Percentiles rank a stretch among this genome's conserved stretches.
Evolutionary conservation across 495 filamentous ascomycete species (phyloP).

Genomic region (Trichoderma virens): DNA sequence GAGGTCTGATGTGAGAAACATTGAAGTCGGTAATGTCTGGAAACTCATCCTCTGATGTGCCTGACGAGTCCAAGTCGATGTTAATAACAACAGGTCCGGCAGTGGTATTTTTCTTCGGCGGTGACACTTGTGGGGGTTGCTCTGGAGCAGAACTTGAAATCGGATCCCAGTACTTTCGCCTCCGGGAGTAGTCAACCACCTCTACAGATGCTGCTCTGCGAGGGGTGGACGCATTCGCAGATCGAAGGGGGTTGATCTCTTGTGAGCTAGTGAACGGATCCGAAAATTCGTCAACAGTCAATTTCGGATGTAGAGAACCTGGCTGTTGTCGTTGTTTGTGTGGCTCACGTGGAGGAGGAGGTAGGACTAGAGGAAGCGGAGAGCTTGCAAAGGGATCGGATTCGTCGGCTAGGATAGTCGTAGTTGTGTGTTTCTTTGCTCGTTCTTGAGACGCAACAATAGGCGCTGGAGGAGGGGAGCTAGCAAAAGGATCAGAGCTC

Average conservation of each 20-base stretch:
- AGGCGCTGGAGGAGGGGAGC: constrained; percentile 8
- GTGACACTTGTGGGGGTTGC: not conserved
- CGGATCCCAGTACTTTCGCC: constrained; percentile 35
- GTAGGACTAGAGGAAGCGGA: constrained; percentile 11
- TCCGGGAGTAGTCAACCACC: constrained; percentile 5
- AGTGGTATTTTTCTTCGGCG: not conserved
- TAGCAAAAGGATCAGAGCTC: constrained; percentile 3
- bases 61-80: constrained; percentile 26
- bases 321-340: not conserved
- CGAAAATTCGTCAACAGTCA: not conserved
- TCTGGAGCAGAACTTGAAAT: constrained; percentile 42
- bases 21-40: constrained; percentile 31
- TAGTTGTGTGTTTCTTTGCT: constrained; percentile 5
- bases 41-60: constrained; percentile 26
- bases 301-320: not conserved
- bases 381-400: constrained; percentile 23
- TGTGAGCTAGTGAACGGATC: constrained; percentile 18
- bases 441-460: constrained; percentile 13
- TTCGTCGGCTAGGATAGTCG: not conserved
- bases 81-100: constrained; percentile 13
- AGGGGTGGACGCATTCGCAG: not conserved
- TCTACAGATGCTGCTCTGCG: not conserved
- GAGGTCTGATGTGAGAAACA: not conserved
- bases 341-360: not conserved
- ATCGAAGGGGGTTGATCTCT: not conserved